Evolutionary conservation across 139 green algal genomes (phyloP).

Genomic region (Chlorella sp.): DNA sequence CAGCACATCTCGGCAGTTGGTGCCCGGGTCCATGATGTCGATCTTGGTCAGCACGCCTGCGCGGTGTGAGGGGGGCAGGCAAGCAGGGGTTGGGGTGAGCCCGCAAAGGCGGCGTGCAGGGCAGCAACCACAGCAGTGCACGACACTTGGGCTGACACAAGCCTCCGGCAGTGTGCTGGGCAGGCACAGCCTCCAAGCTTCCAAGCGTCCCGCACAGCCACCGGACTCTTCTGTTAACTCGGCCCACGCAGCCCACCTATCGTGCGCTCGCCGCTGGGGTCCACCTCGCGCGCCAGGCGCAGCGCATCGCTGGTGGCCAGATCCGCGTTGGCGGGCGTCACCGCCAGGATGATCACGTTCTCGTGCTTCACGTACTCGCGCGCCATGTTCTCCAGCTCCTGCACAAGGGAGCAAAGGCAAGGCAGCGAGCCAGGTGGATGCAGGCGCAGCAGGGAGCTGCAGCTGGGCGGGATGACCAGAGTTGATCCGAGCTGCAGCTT

Average conservation of each 20-base stretch:
- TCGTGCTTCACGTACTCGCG: conserved; percentile 90
- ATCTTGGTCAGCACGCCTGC: conserved; percentile 87
- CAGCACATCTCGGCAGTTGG: conserved; percentile 84
- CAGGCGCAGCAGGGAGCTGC: not conserved
- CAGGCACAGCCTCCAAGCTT: not conserved
- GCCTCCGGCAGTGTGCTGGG: not conserved
- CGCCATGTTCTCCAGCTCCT: conserved; percentile 94
- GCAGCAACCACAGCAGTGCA: no score
- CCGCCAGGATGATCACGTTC: conserved; percentile 95
- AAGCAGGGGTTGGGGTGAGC: not conserved
- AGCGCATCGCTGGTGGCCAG: conserved; percentile 96
- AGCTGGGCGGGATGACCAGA: not conserved
- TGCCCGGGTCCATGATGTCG: conserved; percentile 98
- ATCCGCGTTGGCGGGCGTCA: conserved; percentile 98
- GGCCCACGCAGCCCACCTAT: no score
- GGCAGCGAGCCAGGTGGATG: not conserved
- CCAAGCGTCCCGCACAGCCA: not conserved
- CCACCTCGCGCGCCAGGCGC: conserved; percentile 92
- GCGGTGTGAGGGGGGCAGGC: not conserved
- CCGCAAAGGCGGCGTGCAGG: no score
- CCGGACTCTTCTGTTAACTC: no score
- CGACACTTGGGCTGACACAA: no score
- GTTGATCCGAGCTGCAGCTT: no score
- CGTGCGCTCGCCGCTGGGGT: conserved; percentile 78
- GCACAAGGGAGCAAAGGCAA: not conserved